These are phyloP conservation scores for Trichoderma aggressivum DNA, from an alignment of 2,329 filamentous ascomycete genomes.

Conservation along the genomic window DNA sequence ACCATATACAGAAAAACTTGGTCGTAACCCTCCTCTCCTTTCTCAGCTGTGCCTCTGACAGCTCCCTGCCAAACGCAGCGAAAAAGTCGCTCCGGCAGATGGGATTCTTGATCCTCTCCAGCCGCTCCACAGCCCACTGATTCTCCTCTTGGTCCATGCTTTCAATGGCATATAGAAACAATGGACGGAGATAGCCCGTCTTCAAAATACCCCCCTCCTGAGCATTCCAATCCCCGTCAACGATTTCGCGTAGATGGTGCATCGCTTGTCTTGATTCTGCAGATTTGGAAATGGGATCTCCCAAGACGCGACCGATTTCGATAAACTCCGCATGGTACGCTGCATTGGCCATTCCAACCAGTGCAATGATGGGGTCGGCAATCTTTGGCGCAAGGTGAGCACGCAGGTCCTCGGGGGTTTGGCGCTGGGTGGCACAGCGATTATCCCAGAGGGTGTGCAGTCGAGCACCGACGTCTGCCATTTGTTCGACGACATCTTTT, in stretches of 20 bases:
- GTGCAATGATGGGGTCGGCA: constrained; percentile 19
- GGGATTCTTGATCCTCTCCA: constrained; percentile 18
- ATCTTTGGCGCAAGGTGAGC: constrained; percentile 20
- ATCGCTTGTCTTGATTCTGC: constrained; percentile 22
- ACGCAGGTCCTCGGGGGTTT: constrained; percentile 18
- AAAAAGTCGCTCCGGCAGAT: constrained; percentile 22
- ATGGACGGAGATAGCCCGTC: constrained; percentile 24
- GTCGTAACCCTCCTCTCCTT: constrained; percentile 26
- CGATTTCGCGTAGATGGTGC: constrained; percentile 20
- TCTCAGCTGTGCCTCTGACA: constrained; percentile 21
- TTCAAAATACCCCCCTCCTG: constrained; percentile 13
- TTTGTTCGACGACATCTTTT: constrained; percentile 21
- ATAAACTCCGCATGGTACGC: constrained; percentile 26
- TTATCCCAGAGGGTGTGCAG: constrained; percentile 21
- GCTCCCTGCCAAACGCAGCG: constrained; percentile 20
- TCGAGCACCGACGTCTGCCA: constrained; percentile 17
- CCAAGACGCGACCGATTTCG: constrained; percentile 24
- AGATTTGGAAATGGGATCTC: constrained; percentile 22
- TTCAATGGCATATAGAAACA: constrained; percentile 26
- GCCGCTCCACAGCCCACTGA: constrained; percentile 23
- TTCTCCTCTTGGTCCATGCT: constrained; percentile 21
- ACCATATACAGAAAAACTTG: constrained; percentile 25
- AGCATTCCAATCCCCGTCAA: constrained; percentile 22
- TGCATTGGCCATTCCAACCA: constrained; percentile 23
- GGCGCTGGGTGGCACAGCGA: constrained; percentile 20